A percentile compares a stretch with the other conserved stretches of the same genome.
Conservation (phyloP, 257 asterid species). For the Scutellaria minor region DNA sequence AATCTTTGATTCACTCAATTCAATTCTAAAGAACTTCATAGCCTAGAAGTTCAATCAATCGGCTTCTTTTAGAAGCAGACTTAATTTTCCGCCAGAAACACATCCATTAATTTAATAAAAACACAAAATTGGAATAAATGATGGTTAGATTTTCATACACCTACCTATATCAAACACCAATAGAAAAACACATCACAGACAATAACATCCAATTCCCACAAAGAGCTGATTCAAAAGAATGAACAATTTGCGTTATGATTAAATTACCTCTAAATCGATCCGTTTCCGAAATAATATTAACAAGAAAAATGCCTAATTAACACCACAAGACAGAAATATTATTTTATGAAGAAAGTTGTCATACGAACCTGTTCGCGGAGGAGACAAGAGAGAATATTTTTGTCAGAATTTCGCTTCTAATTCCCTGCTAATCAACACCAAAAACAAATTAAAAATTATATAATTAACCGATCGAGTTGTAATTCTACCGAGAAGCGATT, state of each 20-base stretch:
- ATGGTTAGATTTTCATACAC: not conserved
- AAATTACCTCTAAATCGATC: not conserved
- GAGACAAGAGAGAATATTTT: constrained; percentile 41
- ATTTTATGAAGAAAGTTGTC: not conserved
- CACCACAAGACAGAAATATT: not conserved
- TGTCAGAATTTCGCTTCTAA: constrained; percentile 44
- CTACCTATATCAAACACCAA: not conserved
- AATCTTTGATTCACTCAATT: not conserved
- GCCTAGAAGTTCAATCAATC: not conserved
- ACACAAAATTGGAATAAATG: not conserved
- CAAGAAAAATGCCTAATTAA: not conserved
- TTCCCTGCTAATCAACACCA: constrained; percentile 45
- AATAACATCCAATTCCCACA: constrained; percentile 4
- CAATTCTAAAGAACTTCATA: not conserved
- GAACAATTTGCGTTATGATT: not conserved
- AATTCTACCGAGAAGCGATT: not conserved
- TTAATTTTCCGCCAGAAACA: not conserved
- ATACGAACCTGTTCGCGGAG: constrained; percentile 61
- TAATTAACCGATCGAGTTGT: constrained; percentile 22
- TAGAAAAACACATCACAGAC: constrained; percentile 1
- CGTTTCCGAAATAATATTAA: not conserved
- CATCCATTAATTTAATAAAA: constrained; percentile 5
- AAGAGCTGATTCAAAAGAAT: not conserved
- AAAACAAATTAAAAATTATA: constrained; percentile 5
- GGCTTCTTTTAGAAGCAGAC: not conserved